Percentiles rank a stretch among this genome's conserved stretches.
Conservation (phyloP, 148 eudicot genomes). For the Tetragonia tetragonoides region DNA sequence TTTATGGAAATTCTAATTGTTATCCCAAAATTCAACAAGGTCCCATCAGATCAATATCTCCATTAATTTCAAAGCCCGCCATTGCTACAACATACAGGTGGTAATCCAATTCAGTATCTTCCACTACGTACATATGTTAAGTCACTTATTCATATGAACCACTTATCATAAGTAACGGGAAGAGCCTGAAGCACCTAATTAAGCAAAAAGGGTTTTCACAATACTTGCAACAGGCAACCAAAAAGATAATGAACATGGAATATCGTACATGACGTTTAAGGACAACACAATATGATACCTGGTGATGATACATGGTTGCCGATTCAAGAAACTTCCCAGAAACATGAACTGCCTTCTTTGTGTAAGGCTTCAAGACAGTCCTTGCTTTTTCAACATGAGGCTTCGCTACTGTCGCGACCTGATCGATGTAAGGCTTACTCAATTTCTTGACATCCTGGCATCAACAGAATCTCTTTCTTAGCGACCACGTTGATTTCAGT, state of each 20-base stretch:
- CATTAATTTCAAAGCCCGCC: neutral
- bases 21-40: too few relatives aligned
- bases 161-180: neutral
- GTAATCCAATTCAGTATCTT: neutral
- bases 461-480: conserved; percentile 15
- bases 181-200: neutral
- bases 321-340: conserved; percentile 74
- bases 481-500: conserved; percentile 1
- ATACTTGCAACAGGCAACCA: conserved; percentile 1
- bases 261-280: too few relatives aligned
- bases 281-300: conserved; percentile 42
- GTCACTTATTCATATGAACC: neutral
- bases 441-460: conserved; percentile 66
- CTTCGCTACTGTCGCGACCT: conserved; percentile 70
- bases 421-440: conserved; percentile 78
- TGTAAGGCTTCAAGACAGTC: conserved; percentile 56
- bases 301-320: conserved; percentile 71
- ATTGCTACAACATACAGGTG: neutral
- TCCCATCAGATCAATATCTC: neutral
- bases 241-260: neutral
- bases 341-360: conserved; percentile 55
- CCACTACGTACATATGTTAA: neutral
- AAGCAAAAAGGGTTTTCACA: neutral
- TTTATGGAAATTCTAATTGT: too few relatives aligned
- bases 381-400: conserved; percentile 84